Evolutionary conservation across 2,329 filamentous ascomycete species (phyloP).

Genomic region (Penicillium sp.): DNA sequence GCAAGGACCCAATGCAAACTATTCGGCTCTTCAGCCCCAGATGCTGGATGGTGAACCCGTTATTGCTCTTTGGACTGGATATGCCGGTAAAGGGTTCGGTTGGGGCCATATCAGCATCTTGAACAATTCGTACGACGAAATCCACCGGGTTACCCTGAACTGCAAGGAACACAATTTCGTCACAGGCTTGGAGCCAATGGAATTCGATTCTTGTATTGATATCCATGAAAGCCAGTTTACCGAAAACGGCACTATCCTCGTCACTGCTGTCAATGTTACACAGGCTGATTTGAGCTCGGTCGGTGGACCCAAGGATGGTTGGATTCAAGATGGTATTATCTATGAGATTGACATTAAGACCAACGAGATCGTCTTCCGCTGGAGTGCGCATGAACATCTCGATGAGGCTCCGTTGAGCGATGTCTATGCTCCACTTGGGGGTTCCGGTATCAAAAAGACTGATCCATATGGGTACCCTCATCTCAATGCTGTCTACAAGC

Average conservation of each 20-base stretch:
- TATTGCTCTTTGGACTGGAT: constrained; percentile 39
- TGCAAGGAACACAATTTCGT: constrained; percentile 27
- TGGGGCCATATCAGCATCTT: constrained; percentile 35
- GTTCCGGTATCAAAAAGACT: constrained; percentile 19
- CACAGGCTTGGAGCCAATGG: constrained; percentile 25
- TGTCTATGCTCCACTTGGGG: constrained; percentile 20
- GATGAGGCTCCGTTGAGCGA: constrained; percentile 28
- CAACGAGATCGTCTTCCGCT: constrained; percentile 36
- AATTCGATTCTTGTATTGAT: constrained; percentile 34
- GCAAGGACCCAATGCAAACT: constrained; percentile 32
- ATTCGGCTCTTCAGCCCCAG: constrained; percentile 35
- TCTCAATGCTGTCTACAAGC: constrained; percentile 33
- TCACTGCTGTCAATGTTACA: constrained; percentile 39
- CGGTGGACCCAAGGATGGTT: constrained; percentile 36
- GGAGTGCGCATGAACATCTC: constrained; percentile 38
- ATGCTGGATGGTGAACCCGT: constrained; percentile 34
- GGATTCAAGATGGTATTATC: constrained; percentile 38
- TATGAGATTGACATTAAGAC: constrained; percentile 39
- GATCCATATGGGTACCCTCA: constrained; percentile 34
- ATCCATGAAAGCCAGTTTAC: constrained; percentile 39
- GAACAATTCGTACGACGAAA: constrained; percentile 35
- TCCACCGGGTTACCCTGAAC: constrained; percentile 34
- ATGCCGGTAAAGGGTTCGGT: constrained; percentile 28
- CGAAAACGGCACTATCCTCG: constrained; percentile 33
- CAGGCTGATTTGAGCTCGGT: constrained; percentile 35